Percentiles rank a stretch among this genome's conserved stretches.
These are phyloP conservation scores for Populus hybrid DNA, from an alignment of 441 rosid genomes.

Conservation along the genomic window DNA sequence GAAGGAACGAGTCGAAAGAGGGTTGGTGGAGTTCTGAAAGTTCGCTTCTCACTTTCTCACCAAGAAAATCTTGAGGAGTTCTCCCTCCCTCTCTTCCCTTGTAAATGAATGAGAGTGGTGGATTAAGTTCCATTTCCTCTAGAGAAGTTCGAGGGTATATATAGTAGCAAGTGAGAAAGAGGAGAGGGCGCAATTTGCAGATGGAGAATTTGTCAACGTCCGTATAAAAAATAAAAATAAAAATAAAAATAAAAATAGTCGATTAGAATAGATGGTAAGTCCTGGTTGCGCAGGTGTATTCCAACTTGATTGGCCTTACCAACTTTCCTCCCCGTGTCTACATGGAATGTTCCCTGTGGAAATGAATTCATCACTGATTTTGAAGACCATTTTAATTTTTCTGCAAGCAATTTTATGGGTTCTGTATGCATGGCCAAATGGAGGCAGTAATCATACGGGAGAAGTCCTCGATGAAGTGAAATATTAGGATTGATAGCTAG, in stretches of 20 bases:
- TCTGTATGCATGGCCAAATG: no score
- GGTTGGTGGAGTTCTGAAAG: slow-evolving; percentile 12
- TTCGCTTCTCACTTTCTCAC: background rate
- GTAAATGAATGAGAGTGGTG: slow-evolving; percentile 12
- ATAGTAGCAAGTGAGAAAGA: background rate
- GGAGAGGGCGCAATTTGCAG: background rate
- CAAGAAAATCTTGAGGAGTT: slow-evolving; percentile 2
- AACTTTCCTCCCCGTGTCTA: background rate
- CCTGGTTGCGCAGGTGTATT: background rate
- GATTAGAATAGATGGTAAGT: background rate
- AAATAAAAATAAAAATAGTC: background rate
- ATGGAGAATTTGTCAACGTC: background rate
- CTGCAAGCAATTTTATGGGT: no score
- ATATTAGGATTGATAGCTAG: no score
- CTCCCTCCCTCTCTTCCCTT: background rate
- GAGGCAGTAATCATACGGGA: no score
- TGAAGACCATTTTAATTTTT: no score
- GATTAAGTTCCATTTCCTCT: background rate
- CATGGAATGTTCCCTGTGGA: background rate
- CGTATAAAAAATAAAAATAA: no score
- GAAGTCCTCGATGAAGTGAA: no score
- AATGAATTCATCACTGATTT: no score
- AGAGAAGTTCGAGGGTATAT: background rate
- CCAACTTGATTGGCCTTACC: no score
- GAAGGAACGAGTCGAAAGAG: background rate